phyloP scores from a whole-genome alignment of 805 yeast genomes.

The Ogataea wickerhamii region DNA sequence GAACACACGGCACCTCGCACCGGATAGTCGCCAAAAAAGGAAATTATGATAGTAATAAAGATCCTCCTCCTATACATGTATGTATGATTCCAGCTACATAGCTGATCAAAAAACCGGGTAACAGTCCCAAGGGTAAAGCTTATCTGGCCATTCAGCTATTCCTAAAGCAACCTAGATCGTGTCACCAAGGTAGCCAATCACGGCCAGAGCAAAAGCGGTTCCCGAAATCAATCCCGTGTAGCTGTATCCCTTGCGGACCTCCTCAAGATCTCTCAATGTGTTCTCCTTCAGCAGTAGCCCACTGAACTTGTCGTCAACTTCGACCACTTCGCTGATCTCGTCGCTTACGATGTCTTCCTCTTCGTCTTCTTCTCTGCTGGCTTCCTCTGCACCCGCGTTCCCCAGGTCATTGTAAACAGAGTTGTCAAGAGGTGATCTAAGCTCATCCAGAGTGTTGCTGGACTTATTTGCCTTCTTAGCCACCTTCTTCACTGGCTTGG shows the following conservation, averaged over 20 bases:
- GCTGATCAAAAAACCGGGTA: too few relatives aligned
- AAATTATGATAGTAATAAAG: too few relatives aligned
- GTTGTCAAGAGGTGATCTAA: constrained; percentile 42
- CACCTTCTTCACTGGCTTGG: constrained; percentile 20
- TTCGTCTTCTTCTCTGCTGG: constrained; percentile 28
- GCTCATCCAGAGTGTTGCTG: constrained; percentile 20
- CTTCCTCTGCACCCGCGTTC: constrained; percentile 12
- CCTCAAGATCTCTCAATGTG: constrained; percentile 30
- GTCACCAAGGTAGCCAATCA: constrained; percentile 60
- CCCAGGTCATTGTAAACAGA: constrained; percentile 45
- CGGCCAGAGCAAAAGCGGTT: constrained; percentile 44
- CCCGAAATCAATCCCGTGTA: constrained; percentile 42
- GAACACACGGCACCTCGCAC: neutral
- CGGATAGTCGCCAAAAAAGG: neutral
- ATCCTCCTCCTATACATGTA: too few relatives aligned
- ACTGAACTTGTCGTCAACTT: constrained; percentile 26
- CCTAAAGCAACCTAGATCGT: constrained; percentile 10
- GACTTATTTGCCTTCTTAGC: constrained; percentile 19
- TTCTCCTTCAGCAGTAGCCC: constrained; percentile 39
- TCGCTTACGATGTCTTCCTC: constrained; percentile 27
- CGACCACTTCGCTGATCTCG: constrained; percentile 23
- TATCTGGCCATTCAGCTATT: too few relatives aligned
- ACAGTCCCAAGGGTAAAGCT: too few relatives aligned
- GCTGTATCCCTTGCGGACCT: constrained; percentile 36
- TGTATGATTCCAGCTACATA: too few relatives aligned